Evolutionary conservation across 2,329 filamentous ascomycete genomes (phyloP).

Genomic region (Trichoderma sp.): DNA sequence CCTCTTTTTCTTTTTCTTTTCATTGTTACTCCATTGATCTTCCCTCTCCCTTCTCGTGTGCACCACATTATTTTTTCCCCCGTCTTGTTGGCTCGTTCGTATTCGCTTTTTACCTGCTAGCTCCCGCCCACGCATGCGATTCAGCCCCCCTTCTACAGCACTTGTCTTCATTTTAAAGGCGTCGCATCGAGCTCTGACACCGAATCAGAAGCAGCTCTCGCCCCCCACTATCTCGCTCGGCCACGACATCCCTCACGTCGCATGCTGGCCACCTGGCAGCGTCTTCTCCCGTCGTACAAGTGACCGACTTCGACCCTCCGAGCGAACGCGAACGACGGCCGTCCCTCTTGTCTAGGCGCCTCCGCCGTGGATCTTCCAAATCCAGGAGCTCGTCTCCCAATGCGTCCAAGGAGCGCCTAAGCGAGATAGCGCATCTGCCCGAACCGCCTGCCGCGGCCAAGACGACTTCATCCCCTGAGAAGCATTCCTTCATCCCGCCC

Average conservation of each 20-base stretch:
- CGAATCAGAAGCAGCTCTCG: constrained; percentile 34
- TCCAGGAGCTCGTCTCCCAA: constrained; percentile 26
- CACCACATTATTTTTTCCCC: not conserved
- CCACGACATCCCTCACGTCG: constrained; percentile 57
- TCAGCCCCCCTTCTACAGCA: constrained; percentile 13
- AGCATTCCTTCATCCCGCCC: constrained; percentile 36
- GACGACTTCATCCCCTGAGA: constrained; percentile 38
- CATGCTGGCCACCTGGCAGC: constrained; percentile 67
- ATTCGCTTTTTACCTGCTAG: constrained; percentile 20
- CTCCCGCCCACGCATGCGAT: constrained; percentile 15
- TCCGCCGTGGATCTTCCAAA: constrained; percentile 54
- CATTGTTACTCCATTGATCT: not conserved
- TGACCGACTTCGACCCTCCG: constrained; percentile 49
- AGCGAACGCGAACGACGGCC: constrained; percentile 38
- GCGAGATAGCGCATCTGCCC: constrained; percentile 32
- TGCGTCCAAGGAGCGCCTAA: constrained; percentile 24
- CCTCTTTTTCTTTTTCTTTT: not conserved
- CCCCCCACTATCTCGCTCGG: constrained; percentile 37
- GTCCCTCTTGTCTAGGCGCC: constrained; percentile 62
- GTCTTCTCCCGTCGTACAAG: constrained; percentile 69
- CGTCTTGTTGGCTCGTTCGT: constrained; percentile 18
- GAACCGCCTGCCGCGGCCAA: constrained; percentile 38
- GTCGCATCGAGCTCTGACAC: constrained; percentile 20
- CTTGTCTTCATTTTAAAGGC: not conserved
- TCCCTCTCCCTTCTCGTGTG: not conserved